phyloP scores from a whole-genome alignment of 495 filamentous ascomycete species.

The Filosporella fistucella region DNA sequence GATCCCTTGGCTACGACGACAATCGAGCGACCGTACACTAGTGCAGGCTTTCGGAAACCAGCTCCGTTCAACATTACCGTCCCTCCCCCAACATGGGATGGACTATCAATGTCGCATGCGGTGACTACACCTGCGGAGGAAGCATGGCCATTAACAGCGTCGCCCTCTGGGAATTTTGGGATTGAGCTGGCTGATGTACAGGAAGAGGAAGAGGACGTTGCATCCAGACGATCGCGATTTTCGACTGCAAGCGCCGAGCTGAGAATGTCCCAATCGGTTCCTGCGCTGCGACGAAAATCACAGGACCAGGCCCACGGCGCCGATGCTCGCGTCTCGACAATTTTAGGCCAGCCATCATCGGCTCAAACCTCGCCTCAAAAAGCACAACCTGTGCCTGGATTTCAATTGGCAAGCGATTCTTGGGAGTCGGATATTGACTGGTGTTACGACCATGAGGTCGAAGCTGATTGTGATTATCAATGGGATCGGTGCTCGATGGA shows the following conservation, averaged over 20 bases:
- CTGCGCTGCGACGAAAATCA: slow-evolving; percentile 13
- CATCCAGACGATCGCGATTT: slow-evolving; percentile 12
- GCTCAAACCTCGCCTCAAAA: not conserved
- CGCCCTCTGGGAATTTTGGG: slow-evolving; percentile 14
- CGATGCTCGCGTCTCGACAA: slow-evolving; percentile 4
- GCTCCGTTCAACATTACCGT: slow-evolving; percentile 26
- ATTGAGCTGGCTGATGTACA: slow-evolving; percentile 50
- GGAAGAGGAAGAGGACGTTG: slow-evolving; percentile 60
- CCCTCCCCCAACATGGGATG: slow-evolving; percentile 1
- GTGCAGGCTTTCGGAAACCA: slow-evolving; percentile 34
- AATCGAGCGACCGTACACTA: slow-evolving; percentile 36
- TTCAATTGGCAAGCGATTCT: slow-evolving; percentile 33
- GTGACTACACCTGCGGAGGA: slow-evolving; percentile 20
- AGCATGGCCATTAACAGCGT: slow-evolving; percentile 22
- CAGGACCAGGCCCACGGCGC: slow-evolving; percentile 5
- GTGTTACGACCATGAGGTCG: slow-evolving; percentile 86
- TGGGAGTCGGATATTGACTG: slow-evolving; percentile 97
- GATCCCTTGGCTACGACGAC: slow-evolving; percentile 27
- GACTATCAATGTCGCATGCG: slow-evolving; percentile 16
- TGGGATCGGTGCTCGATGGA: slow-evolving; percentile 54
- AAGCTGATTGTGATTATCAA: slow-evolving; percentile 86
- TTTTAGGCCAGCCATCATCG: slow-evolving; percentile 5
- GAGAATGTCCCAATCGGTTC: slow-evolving; percentile 22
- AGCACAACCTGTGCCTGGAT: slow-evolving; percentile 3
- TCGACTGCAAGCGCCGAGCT: slow-evolving; percentile 14